Conservation (phyloP, 2,329 filamentous ascomycete genomes). For the Penicillium brevicompactum region DNA sequence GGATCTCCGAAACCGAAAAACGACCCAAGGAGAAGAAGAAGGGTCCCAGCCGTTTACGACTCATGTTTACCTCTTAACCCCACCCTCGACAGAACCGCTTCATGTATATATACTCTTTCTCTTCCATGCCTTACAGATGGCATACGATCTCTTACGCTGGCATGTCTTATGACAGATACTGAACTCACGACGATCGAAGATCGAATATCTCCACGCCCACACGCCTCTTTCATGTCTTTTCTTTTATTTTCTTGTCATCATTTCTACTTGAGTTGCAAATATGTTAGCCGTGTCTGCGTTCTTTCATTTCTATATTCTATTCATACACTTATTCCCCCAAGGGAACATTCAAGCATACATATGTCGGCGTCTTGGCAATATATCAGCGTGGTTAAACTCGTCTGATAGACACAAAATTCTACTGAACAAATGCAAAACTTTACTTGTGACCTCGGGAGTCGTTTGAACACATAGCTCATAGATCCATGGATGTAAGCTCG, state of each 20-base stretch:
- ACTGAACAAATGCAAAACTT: background rate
- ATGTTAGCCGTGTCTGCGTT: background rate
- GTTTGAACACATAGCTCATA: too few relatives aligned
- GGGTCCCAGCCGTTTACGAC: slow-evolving; percentile 41
- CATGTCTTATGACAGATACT: background rate
- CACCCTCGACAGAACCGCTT: background rate
- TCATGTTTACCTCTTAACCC: slow-evolving; percentile 37
- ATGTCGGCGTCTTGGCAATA: background rate
- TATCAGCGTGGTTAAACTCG: background rate
- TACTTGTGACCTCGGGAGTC: too few relatives aligned
- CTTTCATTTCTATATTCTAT: background rate
- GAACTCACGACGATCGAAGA: background rate
- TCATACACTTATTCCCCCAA: background rate
- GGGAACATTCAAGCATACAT: background rate
- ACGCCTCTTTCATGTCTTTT: background rate
- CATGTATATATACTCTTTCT: slow-evolving; percentile 31
- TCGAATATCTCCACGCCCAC: background rate
- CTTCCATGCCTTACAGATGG: background rate
- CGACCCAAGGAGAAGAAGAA: slow-evolving; percentile 39
- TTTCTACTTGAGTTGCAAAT: background rate
- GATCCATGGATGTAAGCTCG: too few relatives aligned
- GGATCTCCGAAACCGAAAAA: slow-evolving; percentile 29
- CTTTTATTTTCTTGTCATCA: background rate
- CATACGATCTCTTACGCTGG: background rate
- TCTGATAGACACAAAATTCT: background rate